Evolutionary conservation across 805 yeast genomes (phyloP).

Genomic region (Kazachstania bromeliacearum): DNA sequence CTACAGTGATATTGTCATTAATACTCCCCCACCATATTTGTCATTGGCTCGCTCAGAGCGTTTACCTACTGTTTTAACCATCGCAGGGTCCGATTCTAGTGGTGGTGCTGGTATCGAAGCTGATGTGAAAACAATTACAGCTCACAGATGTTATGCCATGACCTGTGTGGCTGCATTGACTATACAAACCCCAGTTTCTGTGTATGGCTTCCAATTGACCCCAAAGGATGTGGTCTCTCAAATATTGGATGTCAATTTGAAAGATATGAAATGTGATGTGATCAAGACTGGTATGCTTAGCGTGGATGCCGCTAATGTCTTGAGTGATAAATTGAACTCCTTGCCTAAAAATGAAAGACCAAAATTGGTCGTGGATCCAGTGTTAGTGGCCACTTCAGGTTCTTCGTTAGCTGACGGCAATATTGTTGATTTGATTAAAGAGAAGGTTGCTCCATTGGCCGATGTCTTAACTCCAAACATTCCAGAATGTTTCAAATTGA

Average conservation of each 20-base stretch:
- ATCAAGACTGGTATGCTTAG: conserved; percentile 78
- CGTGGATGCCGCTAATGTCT: conserved; percentile 40
- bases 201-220: conserved; percentile 34
- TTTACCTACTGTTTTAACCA: conserved; percentile 35
- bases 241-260: conserved; percentile 45
- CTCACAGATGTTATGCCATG: conserved; percentile 65
- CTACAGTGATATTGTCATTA: conserved; percentile 12
- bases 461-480: conserved; percentile 67
- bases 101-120: conserved; percentile 95
- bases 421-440: conserved; percentile 33
- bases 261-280: conserved; percentile 54
- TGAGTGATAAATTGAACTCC: conserved; percentile 31
- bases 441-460: conserved; percentile 43
- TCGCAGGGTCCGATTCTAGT: conserved; percentile 74
- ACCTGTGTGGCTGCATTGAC: conserved; percentile 74
- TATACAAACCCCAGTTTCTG: conserved; percentile 55
- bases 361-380: conserved; percentile 67
- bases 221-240: conserved; percentile 36
- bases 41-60: conserved; percentile 19
- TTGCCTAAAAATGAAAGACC: conserved; percentile 27
- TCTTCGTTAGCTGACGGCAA: conserved; percentile 39
- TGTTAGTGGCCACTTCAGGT: conserved; percentile 77
- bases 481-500: conserved; percentile 46
- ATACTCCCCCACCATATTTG: conserved; percentile 27
- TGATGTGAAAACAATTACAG: conserved; percentile 69